A percentile compares a stretch with the other conserved stretches of the same genome.
These are phyloP conservation scores for Yamadazyma atlantica DNA, from an alignment of 1,139 yeast genomes.

Conservation along the genomic window DNA sequence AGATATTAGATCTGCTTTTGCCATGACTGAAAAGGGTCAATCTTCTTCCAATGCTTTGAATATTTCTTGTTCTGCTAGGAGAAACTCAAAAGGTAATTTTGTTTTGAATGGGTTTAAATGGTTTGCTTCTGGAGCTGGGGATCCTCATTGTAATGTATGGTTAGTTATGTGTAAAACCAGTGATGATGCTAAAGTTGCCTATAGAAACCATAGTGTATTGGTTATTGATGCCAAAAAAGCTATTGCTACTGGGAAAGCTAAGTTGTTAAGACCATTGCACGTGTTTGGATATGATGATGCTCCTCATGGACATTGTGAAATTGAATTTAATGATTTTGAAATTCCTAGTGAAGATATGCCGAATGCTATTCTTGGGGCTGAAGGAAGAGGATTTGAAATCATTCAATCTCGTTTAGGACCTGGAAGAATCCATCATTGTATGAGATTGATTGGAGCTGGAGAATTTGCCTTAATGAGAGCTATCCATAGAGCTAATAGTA, in stretches of 20 bases:
- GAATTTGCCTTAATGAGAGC: constrained; percentile 58
- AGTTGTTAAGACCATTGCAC: constrained; percentile 51
- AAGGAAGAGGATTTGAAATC: constrained; percentile 66
- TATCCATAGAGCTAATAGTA: constrained; percentile 53
- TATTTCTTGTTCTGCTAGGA: constrained; percentile 50
- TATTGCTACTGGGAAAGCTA: constrained; percentile 51
- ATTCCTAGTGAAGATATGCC: constrained; percentile 44
- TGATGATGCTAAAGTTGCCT: constrained; percentile 31
- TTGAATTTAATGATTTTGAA: constrained; percentile 52
- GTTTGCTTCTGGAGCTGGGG: constrained; percentile 80
- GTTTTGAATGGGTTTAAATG: constrained; percentile 68
- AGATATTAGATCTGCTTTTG: constrained; percentile 62
- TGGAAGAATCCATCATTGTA: constrained; percentile 74
- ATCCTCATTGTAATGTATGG: constrained; percentile 63
- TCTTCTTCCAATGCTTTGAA: constrained; percentile 70
- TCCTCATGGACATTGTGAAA: constrained; percentile 73
- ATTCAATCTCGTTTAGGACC: constrained; percentile 73
- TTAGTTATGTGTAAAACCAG: constrained; percentile 66
- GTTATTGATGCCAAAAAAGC: constrained; percentile 57
- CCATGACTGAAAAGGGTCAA: constrained; percentile 69
- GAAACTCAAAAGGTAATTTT: constrained; percentile 47
- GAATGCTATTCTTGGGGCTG: constrained; percentile 42
- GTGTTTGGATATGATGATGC: constrained; percentile 72
- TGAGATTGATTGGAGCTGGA: constrained; percentile 68
- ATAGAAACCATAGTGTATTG: constrained; percentile 61